These are phyloP conservation scores for Emericellopsis atlantica DNA, from an alignment of 2,329 filamentous ascomycete genomes.

Conservation along the genomic window DNA sequence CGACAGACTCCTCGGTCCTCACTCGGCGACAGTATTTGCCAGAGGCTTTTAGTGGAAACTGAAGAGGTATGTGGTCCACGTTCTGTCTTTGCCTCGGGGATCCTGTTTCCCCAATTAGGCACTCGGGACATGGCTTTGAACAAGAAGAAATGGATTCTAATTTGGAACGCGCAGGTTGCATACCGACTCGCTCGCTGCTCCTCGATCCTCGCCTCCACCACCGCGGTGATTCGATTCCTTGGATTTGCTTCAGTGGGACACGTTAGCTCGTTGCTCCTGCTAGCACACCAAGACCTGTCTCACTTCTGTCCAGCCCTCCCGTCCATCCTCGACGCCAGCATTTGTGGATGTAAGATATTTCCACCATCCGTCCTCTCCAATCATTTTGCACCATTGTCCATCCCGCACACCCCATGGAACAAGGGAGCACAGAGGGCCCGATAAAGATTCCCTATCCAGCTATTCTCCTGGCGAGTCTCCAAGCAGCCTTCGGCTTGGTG, in stretches of 20 bases:
- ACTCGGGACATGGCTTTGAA: neutral
- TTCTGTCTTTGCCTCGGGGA: neutral
- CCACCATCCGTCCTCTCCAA: slow-evolving; percentile 5
- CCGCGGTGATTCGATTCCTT: slow-evolving; percentile 27
- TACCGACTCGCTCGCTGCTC: slow-evolving; percentile 22
- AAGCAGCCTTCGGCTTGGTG: neutral
- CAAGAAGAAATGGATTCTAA: slow-evolving; percentile 7
- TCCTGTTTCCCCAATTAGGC: neutral
- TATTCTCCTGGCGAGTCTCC: neutral
- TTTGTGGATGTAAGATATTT: slow-evolving; percentile 40
- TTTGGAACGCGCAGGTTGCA: slow-evolving; percentile 16
- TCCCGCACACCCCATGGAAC: slow-evolving; percentile 3
- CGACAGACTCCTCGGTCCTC: neutral
- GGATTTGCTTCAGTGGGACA: slow-evolving; percentile 41
- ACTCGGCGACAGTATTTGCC: neutral
- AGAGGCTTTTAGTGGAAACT: neutral
- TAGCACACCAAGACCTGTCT: slow-evolving; percentile 20
- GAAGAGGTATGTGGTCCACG: slow-evolving; percentile 2
- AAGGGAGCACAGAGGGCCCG: slow-evolving; percentile 1
- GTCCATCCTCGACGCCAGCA: slow-evolving; percentile 10
- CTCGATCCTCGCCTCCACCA: slow-evolving; percentile 21
- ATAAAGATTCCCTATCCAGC: neutral
- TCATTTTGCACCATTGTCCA: slow-evolving; percentile 1
- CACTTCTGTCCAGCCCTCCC: slow-evolving; percentile 28
- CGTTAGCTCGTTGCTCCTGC: slow-evolving; percentile 53